Percentiles rank a stretch among this genome's conserved stretches.
phyloP scores from a whole-genome alignment of 2,329 filamentous ascomycete genomes.

The Phaeomoniella chlamydospora region DNA sequence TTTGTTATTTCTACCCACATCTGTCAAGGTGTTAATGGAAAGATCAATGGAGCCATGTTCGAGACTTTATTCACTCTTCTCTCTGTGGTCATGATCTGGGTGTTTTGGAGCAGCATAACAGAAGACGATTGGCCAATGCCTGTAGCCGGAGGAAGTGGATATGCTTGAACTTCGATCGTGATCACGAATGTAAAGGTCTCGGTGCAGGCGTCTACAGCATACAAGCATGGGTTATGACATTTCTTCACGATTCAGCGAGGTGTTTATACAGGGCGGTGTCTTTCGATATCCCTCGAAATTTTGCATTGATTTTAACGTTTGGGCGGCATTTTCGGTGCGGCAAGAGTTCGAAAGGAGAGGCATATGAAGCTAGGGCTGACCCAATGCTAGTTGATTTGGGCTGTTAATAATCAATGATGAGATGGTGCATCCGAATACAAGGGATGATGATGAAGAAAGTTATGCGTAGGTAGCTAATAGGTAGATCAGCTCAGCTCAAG shows the following conservation, averaged over 20 bases:
- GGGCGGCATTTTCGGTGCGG: neutral
- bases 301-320: neutral
- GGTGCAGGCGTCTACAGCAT: neutral
- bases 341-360: no score
- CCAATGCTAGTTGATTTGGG: no score
- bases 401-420: no score
- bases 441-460: no score
- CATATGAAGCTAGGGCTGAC: no score
- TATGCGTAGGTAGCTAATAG: no score
- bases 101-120: constrained; percentile 98
- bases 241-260: constrained; percentile 1
- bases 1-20: constrained; percentile 87
- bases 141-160: neutral
- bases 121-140: constrained; percentile 89
- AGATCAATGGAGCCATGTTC: constrained; percentile 87
- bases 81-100: constrained; percentile 70
- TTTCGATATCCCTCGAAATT: constrained; percentile 2
- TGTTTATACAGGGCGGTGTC: neutral
- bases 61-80: constrained; percentile 84
- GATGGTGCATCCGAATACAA: no score
- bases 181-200: neutral
- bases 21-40: constrained; percentile 66
- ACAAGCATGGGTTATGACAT: neutral
- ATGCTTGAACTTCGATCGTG: neutral
- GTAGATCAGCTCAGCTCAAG: no score